A percentile compares a stretch with the other conserved stretches of the same genome.
phyloP scores from a whole-genome alignment of 176 grass and related monocot genomes.

The Bonia amplexicaulis region DNA sequence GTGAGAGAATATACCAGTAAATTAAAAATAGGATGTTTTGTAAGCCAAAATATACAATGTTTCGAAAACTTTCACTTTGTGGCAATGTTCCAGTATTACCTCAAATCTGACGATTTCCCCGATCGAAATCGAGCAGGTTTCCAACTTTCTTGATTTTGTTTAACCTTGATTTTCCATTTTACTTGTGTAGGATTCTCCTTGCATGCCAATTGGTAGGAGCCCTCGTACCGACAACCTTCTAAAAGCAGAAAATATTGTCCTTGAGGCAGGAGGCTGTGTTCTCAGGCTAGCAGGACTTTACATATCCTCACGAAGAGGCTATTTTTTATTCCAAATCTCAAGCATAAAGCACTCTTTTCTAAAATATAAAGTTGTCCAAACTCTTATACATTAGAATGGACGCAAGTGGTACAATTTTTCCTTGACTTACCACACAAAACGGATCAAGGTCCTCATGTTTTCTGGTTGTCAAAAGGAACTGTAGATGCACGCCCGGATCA shows the following conservation, averaged over 20 bases:
- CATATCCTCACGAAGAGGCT: constrained; percentile 56
- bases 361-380: background rate
- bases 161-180: constrained; percentile 20
- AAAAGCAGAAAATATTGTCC: constrained; percentile 75
- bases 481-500: constrained; percentile 76
- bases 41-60: background rate
- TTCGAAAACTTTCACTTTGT: background rate
- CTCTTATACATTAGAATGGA: background rate
- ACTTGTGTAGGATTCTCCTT: constrained; percentile 60
- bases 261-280: constrained; percentile 71
- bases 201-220: constrained; percentile 60
- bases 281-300: constrained; percentile 88
- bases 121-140: too few relatives aligned
- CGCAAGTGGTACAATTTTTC: constrained; percentile 7
- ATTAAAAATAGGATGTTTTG: background rate
- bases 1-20: background rate
- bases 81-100: background rate
- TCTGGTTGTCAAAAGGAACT: constrained; percentile 72
- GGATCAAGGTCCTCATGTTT: constrained; percentile 75
- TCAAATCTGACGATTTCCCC: background rate
- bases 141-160: background rate
- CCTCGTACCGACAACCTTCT: constrained; percentile 70
- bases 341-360: background rate
- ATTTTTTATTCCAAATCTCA: background rate
- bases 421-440: constrained; percentile 66